Evolutionary conservation across 352 stramenopile species (phyloP).

Genomic region (Phytophthora pistaciae): DNA sequence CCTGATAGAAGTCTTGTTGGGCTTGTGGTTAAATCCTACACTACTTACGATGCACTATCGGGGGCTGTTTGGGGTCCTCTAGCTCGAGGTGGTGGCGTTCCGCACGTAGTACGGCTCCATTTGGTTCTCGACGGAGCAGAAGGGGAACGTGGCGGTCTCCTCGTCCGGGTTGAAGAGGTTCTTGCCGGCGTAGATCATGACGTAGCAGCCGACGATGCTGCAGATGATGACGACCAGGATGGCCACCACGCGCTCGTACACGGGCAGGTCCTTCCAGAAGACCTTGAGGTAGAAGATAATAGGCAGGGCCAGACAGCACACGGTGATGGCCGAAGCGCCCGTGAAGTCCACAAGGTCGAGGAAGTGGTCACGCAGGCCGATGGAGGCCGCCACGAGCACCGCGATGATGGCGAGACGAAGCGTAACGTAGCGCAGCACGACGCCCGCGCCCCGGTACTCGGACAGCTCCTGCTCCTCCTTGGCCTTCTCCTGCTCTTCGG

Average conservation of each 20-base stretch:
- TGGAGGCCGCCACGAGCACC: constrained; percentile 28
- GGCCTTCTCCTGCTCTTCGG: constrained; percentile 17
- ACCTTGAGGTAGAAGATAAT: constrained; percentile 55
- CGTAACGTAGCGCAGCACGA: constrained; percentile 34
- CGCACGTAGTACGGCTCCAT: constrained; percentile 36
- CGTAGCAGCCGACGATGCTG: constrained; percentile 37
- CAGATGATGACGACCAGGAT: constrained; percentile 41
- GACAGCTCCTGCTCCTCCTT: constrained; percentile 27
- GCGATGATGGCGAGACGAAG: constrained; percentile 41
- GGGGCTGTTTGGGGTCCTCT: constrained; percentile 1
- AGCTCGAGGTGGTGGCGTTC: constrained; percentile 27
- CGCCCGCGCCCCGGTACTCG: constrained; percentile 23
- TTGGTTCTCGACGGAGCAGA: constrained; percentile 38
- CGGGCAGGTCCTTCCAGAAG: constrained; percentile 41
- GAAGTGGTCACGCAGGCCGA: constrained; percentile 37
- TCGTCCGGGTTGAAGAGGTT: constrained; percentile 41
- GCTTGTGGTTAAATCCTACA: constrained; percentile 20
- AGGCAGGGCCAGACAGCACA: constrained; percentile 52
- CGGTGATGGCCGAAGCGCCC: constrained; percentile 42
- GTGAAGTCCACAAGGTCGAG: constrained; percentile 57
- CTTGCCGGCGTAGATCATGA: constrained; percentile 45
- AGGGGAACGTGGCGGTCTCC: constrained; percentile 35
- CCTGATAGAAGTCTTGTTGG: constrained; percentile 33
- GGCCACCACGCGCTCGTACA: constrained; percentile 42
- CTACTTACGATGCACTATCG: constrained; percentile 33